Evolutionary conservation across 805 yeast species (phyloP).

Genomic region (Pichia paraexigua): DNA sequence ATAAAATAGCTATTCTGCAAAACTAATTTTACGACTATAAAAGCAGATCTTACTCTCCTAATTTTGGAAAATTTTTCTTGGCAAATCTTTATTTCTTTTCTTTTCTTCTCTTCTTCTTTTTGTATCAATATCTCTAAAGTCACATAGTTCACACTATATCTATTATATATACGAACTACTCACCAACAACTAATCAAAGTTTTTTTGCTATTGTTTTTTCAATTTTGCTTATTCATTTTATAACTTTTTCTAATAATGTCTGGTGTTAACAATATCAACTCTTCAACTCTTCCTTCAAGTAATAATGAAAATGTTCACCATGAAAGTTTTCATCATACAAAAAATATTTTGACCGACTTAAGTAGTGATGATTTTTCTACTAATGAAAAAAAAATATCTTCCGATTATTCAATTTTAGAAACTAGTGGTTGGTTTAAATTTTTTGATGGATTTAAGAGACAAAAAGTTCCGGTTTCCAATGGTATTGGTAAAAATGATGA

Average conservation of each 20-base stretch:
- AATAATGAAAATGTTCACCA: not conserved
- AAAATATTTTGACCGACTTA: too few species aligned
- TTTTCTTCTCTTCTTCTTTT: not conserved
- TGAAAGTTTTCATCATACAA: not conserved
- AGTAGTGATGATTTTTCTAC: not conserved
- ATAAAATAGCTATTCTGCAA: not conserved
- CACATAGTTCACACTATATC: not conserved
- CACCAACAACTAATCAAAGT: too few species aligned
- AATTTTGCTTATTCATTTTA: too few species aligned
- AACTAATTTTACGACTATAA: not conserved
- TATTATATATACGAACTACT: not conserved
- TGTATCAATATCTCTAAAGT: not conserved
- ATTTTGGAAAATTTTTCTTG: not conserved
- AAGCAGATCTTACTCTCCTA: not conserved
- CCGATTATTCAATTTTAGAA: not conserved
- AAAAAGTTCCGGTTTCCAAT: not conserved
- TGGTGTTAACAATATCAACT: not conserved
- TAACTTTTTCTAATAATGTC: not conserved
- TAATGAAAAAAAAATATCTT: not conserved
- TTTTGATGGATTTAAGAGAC: conserved; percentile 21
- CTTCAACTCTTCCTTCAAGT: not conserved
- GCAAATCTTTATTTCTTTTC: too few species aligned
- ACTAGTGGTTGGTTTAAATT: conserved; percentile 6
- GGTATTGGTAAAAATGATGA: conserved; percentile 26
- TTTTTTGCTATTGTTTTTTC: not conserved